Base-by-base conservation (phyloP, 495 filamentous ascomycete species). In the Talaromyces proteolyticus region DNA sequence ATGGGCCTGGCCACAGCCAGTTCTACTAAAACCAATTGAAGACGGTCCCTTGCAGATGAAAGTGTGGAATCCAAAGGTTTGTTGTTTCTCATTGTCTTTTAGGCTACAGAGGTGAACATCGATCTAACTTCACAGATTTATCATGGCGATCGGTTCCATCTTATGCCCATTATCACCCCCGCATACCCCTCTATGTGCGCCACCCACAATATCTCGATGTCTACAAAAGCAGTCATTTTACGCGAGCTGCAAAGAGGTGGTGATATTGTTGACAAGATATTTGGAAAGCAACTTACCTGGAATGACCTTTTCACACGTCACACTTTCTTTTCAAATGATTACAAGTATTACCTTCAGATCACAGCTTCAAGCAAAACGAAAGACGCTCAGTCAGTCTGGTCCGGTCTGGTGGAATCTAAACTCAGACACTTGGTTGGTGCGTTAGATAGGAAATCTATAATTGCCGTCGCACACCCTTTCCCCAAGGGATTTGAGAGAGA, bases 101-200 rank as follows among this genome's bases (percentile, higher is more conserved):
- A 2, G 8, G 29, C 29, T 34, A 34, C 2, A 34, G 1, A 34
- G n/a, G n/a, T n/a, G n/a, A n/a, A 49, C 42, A 29, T 26, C 11
- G 5, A 17, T 39, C 21, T 52, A 40, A 59, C 25, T 7, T 34
- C 25, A 37, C 52, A 93, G 87, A 74, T 94, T 34, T 94, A 95
- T 59, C 78, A 81, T 52, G 78, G 78, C 42, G 93, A 97, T 61
- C 75, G 79, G 34, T 85, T 78, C 53, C 92, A 96, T 64, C 67
- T 93, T 14, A 98, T 98, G 93, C 93, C 93, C 42, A 88, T 98
- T 58, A 96, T 98, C 59, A 98, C 88, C 4, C 93, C 93, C 2
- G 89, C 94, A 2, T 96, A 95, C 67, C 93, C 91, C 12, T 91
- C 87, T 41, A 95, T 95, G 89, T 96, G 92, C 60, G 84, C 94